These are phyloP conservation scores for Harrya chromipes DNA, from an alignment of 768 basidiomycete genomes.

Conservation along the genomic window DNA sequence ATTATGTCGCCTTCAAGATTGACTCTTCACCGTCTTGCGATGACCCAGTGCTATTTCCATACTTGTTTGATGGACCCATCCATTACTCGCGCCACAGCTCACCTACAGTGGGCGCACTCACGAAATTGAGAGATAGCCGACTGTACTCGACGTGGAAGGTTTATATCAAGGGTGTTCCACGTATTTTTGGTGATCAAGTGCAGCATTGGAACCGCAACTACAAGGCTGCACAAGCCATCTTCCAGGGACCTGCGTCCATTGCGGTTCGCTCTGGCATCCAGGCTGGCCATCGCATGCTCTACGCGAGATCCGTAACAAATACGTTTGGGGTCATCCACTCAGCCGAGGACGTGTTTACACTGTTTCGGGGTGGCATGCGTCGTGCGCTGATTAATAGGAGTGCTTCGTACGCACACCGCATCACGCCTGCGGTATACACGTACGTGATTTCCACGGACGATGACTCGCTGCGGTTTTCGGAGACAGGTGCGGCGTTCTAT, in stretches of 20 bases:
- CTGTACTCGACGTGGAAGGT: constrained; percentile 81
- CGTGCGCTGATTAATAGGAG: constrained; percentile 12
- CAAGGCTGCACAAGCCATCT: constrained; percentile 70
- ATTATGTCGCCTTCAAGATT: constrained; percentile 39
- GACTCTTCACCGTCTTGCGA: constrained; percentile 47
- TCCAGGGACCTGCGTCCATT: constrained; percentile 55
- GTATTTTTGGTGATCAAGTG: constrained; percentile 54
- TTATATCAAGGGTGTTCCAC: constrained; percentile 56
- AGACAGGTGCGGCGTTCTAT: constrained; percentile 84
- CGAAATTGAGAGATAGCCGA: constrained; percentile 56
- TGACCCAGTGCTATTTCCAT: constrained; percentile 44
- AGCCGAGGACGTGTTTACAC: constrained; percentile 43
- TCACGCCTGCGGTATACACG: constrained; percentile 83
- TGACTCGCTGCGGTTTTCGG: constrained; percentile 77
- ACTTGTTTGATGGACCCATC: constrained; percentile 71
- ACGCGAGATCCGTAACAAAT: constrained; percentile 63
- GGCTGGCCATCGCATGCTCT: constrained; percentile 70
- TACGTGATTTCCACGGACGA: constrained; percentile 78
- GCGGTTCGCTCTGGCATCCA: constrained; percentile 69
- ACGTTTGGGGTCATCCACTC: constrained; percentile 56
- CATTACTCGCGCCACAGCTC: constrained; percentile 71
- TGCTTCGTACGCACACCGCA: constrained; percentile 38
- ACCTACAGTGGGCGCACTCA: constrained; percentile 63
- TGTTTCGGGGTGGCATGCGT: constrained; percentile 47
- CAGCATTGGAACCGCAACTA: constrained; percentile 70